Evolutionary conservation across 2,329 filamentous ascomycete genomes (phyloP).

Genomic region (Fusarium nelsonii): DNA sequence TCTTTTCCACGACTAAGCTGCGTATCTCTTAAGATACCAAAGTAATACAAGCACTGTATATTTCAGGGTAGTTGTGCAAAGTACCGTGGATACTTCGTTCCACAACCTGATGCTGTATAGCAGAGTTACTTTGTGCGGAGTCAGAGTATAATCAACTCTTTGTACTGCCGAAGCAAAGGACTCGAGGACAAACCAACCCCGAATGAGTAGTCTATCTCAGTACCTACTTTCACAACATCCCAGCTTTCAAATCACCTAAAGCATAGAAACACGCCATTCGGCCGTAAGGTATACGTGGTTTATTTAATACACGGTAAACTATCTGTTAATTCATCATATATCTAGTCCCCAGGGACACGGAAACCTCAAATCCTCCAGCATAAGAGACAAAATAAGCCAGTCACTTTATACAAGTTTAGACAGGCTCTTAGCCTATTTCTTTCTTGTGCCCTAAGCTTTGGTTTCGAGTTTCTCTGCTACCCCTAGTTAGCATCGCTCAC

Average conservation of each 20-base stretch:
- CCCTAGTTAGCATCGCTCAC: too few relatives aligned
- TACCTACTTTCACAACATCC: not conserved
- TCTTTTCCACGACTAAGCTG: not conserved
- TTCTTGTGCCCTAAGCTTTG: too few relatives aligned
- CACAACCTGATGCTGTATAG: not conserved
- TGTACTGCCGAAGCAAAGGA: not conserved
- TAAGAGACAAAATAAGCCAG: too few relatives aligned
- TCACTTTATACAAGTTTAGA: too few relatives aligned
- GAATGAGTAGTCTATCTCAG: not conserved
- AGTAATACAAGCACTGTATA: not conserved
- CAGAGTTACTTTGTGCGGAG: not conserved
- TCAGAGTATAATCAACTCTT: not conserved
- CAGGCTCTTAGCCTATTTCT: too few relatives aligned
- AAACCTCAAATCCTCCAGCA: too few relatives aligned
- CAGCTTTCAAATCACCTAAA: not conserved
- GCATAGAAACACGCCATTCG: not conserved
- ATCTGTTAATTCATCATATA: too few relatives aligned
- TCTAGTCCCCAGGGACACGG: too few relatives aligned
- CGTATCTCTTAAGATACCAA: not conserved
- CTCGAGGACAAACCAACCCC: not conserved
- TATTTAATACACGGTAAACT: not conserved
- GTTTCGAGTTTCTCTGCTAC: too few relatives aligned
- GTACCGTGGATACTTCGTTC: not conserved
- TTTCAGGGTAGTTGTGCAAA: not conserved
- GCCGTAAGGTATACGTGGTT: not conserved